Conservation (phyloP, 2,329 filamentous ascomycete species). For the Diplodia corticola region DNA sequence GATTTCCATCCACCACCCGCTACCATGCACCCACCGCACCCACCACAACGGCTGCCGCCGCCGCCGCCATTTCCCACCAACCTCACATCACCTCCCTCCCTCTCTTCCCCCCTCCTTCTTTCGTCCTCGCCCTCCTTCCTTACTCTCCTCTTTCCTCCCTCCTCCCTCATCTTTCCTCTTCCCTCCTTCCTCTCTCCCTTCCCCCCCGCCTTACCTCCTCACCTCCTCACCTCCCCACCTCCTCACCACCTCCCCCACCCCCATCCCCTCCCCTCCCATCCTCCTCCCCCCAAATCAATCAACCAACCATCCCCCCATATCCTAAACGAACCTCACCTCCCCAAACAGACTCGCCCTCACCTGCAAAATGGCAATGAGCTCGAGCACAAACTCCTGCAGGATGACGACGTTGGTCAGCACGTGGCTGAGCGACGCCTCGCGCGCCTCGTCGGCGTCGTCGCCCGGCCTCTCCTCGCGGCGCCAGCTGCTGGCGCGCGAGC, state of each 20-base stretch:
- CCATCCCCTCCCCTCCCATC: too few relatives aligned
- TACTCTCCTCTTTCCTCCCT: not conserved
- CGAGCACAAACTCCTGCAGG: slow-evolving; percentile 52
- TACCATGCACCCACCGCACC: not conserved
- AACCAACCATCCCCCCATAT: not conserved
- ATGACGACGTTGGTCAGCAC: slow-evolving; percentile 54
- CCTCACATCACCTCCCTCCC: too few relatives aligned
- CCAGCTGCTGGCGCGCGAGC: not conserved
- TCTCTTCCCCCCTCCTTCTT: too few relatives aligned
- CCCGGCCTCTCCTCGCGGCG: slow-evolving; percentile 22
- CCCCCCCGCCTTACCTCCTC: too few relatives aligned
- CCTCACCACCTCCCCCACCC: too few relatives aligned
- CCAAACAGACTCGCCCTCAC: slow-evolving; percentile 50
- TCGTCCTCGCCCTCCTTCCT: too few relatives aligned
- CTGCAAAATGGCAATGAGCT: slow-evolving; percentile 51
- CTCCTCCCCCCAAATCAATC: too few relatives aligned
- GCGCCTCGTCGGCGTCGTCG: slow-evolving; percentile 28
- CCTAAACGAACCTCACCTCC: slow-evolving; percentile 44
- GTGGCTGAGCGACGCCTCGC: slow-evolving; percentile 49
- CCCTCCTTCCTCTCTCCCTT: too few relatives aligned
- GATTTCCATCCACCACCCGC: not conserved
- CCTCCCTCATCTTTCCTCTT: not conserved
- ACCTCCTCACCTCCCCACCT: too few relatives aligned
- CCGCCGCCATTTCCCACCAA: too few relatives aligned
- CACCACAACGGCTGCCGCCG: too few relatives aligned